Percentiles rank a stretch among this genome's conserved stretches.
These are phyloP conservation scores for Bruguiera hainesii DNA, from an alignment of 441 rosid genomes.

Conservation along the genomic window DNA sequence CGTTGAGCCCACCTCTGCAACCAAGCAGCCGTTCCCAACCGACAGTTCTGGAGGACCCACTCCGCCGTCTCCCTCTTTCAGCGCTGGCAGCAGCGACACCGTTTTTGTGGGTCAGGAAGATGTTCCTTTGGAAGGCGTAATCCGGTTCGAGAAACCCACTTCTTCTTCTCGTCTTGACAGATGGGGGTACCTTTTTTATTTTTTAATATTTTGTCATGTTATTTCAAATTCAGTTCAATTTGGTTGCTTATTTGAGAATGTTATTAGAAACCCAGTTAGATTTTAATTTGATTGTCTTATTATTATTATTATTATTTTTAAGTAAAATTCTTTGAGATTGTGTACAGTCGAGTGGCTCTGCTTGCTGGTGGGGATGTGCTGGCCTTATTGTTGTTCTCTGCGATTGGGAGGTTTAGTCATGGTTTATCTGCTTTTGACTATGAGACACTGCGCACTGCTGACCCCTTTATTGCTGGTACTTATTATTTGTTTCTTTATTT, in stretches of 20 bases:
- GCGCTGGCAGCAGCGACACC: conserved; percentile 28
- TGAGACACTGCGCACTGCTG: conserved; percentile 80
- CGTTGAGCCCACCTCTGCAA: conserved; percentile 40
- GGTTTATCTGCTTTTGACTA: conserved; percentile 61
- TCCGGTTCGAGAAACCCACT: conserved; percentile 74
- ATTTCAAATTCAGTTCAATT: no score
- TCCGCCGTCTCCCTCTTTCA: conserved; percentile 28
- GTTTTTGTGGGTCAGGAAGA: conserved; percentile 58
- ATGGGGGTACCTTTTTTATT: conserved; percentile 59
- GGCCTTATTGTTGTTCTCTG: conserved; percentile 72
- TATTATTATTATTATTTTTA: background rate
- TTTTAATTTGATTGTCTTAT: background rate
- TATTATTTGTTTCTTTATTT: background rate
- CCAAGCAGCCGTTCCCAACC: conserved; percentile 25
- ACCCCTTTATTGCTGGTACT: conserved; percentile 86
- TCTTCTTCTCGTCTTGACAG: conserved; percentile 46
- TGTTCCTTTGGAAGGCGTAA: conserved; percentile 85
- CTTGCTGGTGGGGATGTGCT: conserved; percentile 90
- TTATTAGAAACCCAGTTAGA: background rate
- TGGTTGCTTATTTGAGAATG: no score
- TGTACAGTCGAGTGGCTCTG: conserved; percentile 62
- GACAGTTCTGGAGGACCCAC: conserved; percentile 11
- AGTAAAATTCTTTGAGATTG: background rate
- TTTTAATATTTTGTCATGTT: background rate
- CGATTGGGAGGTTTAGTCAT: conserved; percentile 87